These are phyloP conservation scores for Taphrina wiesneri DNA, from an alignment of 1,139 yeast species.

Conservation along the genomic window DNA sequence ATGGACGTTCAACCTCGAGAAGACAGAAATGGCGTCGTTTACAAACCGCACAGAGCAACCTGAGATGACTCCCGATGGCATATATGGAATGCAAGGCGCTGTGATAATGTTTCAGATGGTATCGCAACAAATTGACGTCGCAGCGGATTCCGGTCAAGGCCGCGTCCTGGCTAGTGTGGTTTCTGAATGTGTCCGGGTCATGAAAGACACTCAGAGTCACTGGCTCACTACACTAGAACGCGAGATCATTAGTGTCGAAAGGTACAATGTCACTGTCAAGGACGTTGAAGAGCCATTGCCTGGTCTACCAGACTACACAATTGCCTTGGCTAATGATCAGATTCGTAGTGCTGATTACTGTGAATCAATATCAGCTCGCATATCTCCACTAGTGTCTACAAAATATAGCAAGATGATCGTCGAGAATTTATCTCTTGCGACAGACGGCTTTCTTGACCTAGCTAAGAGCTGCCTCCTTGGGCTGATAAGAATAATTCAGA, in stretches of 20 bases:
- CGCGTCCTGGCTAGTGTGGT: slow-evolving; percentile 80
- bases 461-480: slow-evolving; percentile 69
- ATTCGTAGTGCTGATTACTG: slow-evolving; percentile 79
- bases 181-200: slow-evolving; percentile 65
- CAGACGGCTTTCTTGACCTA: slow-evolving; percentile 74
- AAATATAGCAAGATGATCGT: slow-evolving; percentile 61
- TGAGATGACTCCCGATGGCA: slow-evolving; percentile 65
- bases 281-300: slow-evolving; percentile 51
- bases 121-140: slow-evolving; percentile 88
- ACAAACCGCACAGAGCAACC: slow-evolving; percentile 68
- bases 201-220: slow-evolving; percentile 57
- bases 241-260: slow-evolving; percentile 57
- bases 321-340: slow-evolving; percentile 86
- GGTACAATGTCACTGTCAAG: slow-evolving; percentile 46
- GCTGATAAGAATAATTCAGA: slow-evolving; percentile 66
- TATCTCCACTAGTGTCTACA: slow-evolving; percentile 65
- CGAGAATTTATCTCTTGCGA: slow-evolving; percentile 60
- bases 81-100: slow-evolving; percentile 62
- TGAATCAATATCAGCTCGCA: slow-evolving; percentile 68
- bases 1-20: slow-evolving; percentile 71
- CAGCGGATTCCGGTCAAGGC: slow-evolving; percentile 83
- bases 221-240: slow-evolving; percentile 50
- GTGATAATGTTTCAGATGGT: slow-evolving; percentile 79
- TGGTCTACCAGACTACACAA: slow-evolving; percentile 73
- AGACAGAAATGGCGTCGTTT: slow-evolving; percentile 65